Percentiles rank a stretch among this genome's conserved stretches.
phyloP scores from a whole-genome alignment of 257 asterid species.

The Solanum etuberosum region DNA sequence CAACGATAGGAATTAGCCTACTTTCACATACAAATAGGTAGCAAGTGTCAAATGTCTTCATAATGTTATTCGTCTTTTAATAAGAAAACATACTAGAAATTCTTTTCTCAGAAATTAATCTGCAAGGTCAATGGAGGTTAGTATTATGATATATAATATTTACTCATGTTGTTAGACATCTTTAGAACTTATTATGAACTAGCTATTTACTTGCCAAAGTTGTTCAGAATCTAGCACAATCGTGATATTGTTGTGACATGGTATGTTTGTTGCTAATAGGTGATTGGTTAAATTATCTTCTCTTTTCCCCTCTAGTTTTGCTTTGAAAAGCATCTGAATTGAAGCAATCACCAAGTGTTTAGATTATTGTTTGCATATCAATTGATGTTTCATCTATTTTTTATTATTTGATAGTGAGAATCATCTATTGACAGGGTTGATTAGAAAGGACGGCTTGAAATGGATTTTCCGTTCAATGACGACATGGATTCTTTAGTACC shows the following conservation, averaged over 20 bases:
- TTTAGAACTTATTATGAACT: too few species aligned
- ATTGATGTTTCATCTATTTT: not conserved
- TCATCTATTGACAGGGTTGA: not conserved
- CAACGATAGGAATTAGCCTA: too few species aligned
- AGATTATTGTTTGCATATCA: not conserved
- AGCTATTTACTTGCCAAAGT: not conserved
- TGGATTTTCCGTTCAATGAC: conserved; percentile 21
- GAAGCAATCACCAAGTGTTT: not conserved
- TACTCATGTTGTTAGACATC: not conserved
- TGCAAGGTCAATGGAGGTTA: not conserved
- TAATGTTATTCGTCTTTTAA: not conserved
- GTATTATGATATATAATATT: not conserved
- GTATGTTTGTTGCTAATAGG: not conserved
- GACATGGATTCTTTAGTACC: conserved; percentile 12
- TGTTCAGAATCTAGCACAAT: not conserved
- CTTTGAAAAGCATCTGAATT: not conserved
- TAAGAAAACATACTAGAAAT: not conserved
- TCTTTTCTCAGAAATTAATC: too few species aligned
- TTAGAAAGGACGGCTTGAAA: not conserved
- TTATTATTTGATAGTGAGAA: not conserved
- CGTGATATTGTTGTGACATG: not conserved
- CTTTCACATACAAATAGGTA: not conserved
- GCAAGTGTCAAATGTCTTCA: not conserved
- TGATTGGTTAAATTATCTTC: not conserved
- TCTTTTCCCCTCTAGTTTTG: not conserved